Conservation (phyloP, 441 rosid genomes). For the Brassica balearica region DNA sequence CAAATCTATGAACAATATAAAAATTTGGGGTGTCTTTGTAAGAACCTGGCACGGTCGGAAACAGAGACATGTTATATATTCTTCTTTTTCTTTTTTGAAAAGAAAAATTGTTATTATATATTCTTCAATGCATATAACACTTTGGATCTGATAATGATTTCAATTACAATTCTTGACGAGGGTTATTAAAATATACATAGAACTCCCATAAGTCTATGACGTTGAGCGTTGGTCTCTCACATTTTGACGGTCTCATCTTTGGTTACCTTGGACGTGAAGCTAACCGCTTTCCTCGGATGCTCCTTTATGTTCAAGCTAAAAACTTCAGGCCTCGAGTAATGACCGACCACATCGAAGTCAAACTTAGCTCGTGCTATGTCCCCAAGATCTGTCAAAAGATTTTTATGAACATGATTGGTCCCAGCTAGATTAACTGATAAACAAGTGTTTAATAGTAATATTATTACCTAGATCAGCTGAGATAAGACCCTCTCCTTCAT, state of each 20-base stretch:
- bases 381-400: conserved; percentile 68
- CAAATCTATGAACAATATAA: conserved; percentile 12
- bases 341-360: conserved; percentile 94
- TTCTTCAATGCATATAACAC: neutral
- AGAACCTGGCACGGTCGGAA: conserved; percentile 8
- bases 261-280: conserved; percentile 54
- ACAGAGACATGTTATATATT: conserved; percentile 17
- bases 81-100: too few relatives aligned
- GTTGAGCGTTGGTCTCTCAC: conserved; percentile 12
- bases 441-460: conserved; percentile 14
- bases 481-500: conserved; percentile 80
- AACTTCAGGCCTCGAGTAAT: conserved; percentile 90
- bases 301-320: conserved; percentile 85
- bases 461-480: conserved; percentile 79
- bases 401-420: neutral
- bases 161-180: neutral
- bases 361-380: conserved; percentile 88
- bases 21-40: neutral
- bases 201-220: neutral
- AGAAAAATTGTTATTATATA: neutral
- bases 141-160: neutral
- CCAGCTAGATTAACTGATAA: neutral
- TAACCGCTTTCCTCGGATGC: conserved; percentile 73
- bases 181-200: neutral
- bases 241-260: conserved; percentile 43